These are phyloP conservation scores for Cystofilobasidium bisporidii DNA, from an alignment of 768 basidiomycete genomes.

Conservation along the genomic window DNA sequence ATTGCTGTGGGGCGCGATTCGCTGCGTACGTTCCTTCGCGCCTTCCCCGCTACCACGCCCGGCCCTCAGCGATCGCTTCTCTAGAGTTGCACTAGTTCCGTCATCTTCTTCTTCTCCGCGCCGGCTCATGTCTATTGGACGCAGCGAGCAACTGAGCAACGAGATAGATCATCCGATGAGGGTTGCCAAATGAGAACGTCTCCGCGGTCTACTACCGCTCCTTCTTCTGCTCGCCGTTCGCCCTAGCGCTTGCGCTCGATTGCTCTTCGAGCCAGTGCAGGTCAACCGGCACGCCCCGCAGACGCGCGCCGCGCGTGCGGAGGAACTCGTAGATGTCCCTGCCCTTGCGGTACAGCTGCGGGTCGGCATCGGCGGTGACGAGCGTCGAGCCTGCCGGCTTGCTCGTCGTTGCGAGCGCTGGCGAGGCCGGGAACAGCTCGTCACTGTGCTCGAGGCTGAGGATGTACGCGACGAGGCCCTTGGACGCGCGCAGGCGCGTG, in stretches of 20 bases:
- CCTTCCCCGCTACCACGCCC: too few species aligned
- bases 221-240: not conserved
- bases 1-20: too few species aligned
- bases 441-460: constrained; percentile 14
- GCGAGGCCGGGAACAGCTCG: not conserved
- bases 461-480: constrained; percentile 63
- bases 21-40: too few species aligned
- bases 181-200: too few species aligned
- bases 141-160: too few species aligned
- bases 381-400: constrained; percentile 1
- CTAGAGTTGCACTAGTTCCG: too few species aligned
- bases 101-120: too few species aligned
- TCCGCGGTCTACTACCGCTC: too few species aligned
- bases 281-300: constrained; percentile 35
- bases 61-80: too few species aligned
- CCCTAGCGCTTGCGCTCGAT: not conserved
- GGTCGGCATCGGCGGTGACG: not conserved
- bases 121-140: too few species aligned
- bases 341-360: constrained; percentile 45
- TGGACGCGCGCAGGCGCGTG: constrained; percentile 71
- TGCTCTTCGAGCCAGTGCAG: constrained; percentile 8
- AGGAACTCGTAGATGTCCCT: constrained; percentile 67
- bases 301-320: constrained; percentile 59
- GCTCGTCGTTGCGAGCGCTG: constrained; percentile 3
- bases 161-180: too few species aligned